Evolutionary conservation across 2,329 filamentous ascomycete species (phyloP), one percentile per base, ranked within the genome.

Genomic region (Thermochaetoides dissita): DNA sequence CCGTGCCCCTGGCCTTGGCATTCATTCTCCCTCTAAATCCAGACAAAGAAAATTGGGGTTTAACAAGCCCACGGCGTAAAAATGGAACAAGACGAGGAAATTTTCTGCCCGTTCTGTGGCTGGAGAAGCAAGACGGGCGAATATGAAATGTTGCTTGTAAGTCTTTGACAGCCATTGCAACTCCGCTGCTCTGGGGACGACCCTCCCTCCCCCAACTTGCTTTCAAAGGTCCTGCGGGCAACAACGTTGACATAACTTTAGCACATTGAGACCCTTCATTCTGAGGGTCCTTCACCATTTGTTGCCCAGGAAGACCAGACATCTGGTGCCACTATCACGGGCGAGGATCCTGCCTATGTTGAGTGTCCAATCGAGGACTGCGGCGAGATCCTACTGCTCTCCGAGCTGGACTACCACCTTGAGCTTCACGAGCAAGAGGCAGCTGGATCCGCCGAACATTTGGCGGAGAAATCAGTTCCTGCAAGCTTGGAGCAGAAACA

Each of bases 321-420:
- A 38, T 30, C 28, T 36, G 43, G 10, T 41, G 43, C 30, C 35
- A 40, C 40, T 31, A 49, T 43, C 17, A 47, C 47, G 37, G 51
- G 56, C 32, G 55, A 60, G 8, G 58, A 63, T 34, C 47, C 49
- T 7, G 44, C 61, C 10, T 76, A 75, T 52, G 61, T 67, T 17
- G 62, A 69, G 35, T 80, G 76, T 50, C 68, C 72, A 1, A 49
- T 68, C 31, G 67, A 72, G 10, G 69, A 66, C 17, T 84, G 79
- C 53, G 72, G 71, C 30, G 77, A 83, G 55, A 55, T 65, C n/a
- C 56, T 80, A 12, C 58, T 64, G 6, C 51, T 63, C 7, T 56
- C 61, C 10, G 72, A 79, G 50, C 60, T 81, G 32, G 66, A 72
- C 10, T 67, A 63, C 36, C 78, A 82, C 53, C 53, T 79, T 32